Evolutionary conservation across 2,329 filamentous ascomycete species (phyloP), one percentile per base, ranked within the genome.

Genomic region (Hypoxylon rubiginosum): DNA sequence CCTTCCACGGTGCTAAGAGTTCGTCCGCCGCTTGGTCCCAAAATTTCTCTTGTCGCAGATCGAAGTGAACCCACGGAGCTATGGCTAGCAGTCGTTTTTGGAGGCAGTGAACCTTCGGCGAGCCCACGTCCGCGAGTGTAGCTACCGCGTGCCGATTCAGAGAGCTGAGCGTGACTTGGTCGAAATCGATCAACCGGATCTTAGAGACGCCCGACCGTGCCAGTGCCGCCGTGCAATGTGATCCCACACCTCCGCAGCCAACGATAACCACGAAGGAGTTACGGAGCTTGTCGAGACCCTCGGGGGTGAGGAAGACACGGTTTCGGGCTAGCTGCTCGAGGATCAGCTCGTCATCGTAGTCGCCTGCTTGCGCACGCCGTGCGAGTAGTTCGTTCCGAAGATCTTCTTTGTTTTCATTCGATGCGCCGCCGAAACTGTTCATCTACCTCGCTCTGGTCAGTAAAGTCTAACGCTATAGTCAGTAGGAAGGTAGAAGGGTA

Each of bases 61-160:
- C 95, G 75, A 97, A 97, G 70, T 90, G 87, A 43, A 93, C 92
- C 96, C 96, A 99, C 0, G 96, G 96, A 1, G 92, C 88, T 68
- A 99, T 91, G 72, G 96, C 93, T 72, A 96, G 88, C 68, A 99
- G 82, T 32, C 95, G 85, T 62, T 90, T 89, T 73, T 90, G 86
- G 55, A 99, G 87, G 73, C 93, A 96, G 60, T 92, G 88, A 1
- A 99, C 96, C 81, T 99, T 99, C 8, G 94, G 89, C 11, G 91
- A 93, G 24, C 96, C 96, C 1, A 99, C 96, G 75, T 99, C 96
- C 15, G 93, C 92, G 6, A 98, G 84, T 0, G 95, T 98, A 4
- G 96, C 96, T 1, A 99, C 91, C 8, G 96, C 94, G 80, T 99
- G 96, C n/a, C 96, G 86, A 79, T 99, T 99, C 58, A 99, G 83